phyloP scores from a whole-genome alignment of 805 yeast genomes.

The Yarrowia alimentaria region DNA sequence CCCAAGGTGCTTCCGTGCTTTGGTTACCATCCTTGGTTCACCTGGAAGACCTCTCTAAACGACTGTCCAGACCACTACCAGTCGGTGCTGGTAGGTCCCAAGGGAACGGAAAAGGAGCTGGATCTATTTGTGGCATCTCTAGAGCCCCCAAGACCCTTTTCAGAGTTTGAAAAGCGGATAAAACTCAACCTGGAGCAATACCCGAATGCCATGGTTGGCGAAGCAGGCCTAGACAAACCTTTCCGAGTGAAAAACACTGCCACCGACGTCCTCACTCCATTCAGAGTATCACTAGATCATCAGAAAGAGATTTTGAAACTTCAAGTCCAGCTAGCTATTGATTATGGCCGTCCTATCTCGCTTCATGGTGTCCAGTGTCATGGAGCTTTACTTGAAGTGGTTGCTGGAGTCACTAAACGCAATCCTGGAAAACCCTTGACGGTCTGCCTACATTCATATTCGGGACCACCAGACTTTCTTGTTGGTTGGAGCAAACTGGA shows the following conservation, averaged over 20 bases:
- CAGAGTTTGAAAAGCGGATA: background rate
- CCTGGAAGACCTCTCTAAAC: slow-evolving; percentile 32
- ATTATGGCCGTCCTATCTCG: slow-evolving; percentile 54
- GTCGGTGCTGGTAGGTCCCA: slow-evolving; percentile 60
- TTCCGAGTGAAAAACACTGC: slow-evolving; percentile 44
- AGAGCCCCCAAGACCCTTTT: slow-evolving; percentile 32
- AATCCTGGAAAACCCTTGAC: slow-evolving; percentile 37
- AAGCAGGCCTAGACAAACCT: slow-evolving; percentile 82
- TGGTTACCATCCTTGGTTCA: slow-evolving; percentile 90
- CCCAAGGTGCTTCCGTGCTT: slow-evolving; percentile 41
- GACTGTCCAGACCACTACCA: slow-evolving; percentile 37
- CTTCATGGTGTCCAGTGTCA: slow-evolving; percentile 84
- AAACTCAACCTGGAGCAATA: slow-evolving; percentile 34
- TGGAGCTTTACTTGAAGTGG: slow-evolving; percentile 53
- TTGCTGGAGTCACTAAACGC: slow-evolving; percentile 33
- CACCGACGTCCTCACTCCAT: slow-evolving; percentile 42
- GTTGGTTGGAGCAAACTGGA: slow-evolving; percentile 33
- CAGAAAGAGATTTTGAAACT: slow-evolving; percentile 54
- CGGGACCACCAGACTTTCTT: slow-evolving; percentile 70
- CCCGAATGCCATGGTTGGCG: slow-evolving; percentile 65
- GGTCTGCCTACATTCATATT: slow-evolving; percentile 77
- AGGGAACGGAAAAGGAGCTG: slow-evolving; percentile 34
- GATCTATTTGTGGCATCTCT: slow-evolving; percentile 37
- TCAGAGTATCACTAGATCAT: slow-evolving; percentile 61
- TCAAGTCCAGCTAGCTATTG: slow-evolving; percentile 57